phyloP scores from a whole-genome alignment of 2,329 filamentous ascomycete species.

The Pseudogymnoascus sp. region DNA sequence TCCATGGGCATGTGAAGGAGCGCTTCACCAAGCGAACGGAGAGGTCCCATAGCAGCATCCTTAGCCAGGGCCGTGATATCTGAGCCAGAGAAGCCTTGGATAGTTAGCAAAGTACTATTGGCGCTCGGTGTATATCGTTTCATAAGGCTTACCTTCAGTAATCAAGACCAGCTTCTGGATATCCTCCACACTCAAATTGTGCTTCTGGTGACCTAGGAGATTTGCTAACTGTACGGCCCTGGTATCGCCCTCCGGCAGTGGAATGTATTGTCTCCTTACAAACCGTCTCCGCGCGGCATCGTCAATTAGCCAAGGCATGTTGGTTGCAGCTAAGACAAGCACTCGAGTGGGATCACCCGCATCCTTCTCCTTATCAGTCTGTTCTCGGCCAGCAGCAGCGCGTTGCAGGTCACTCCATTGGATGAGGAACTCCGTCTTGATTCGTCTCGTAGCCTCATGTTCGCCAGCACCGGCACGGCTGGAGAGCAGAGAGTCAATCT shows the following conservation, averaged over 20 bases:
- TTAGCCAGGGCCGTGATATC: constrained; percentile 96
- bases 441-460: constrained; percentile 84
- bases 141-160: constrained; percentile 65
- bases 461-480: constrained; percentile 76
- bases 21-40: constrained; percentile 83
- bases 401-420: constrained; percentile 93
- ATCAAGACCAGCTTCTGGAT: constrained; percentile 66
- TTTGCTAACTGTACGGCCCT: constrained; percentile 71
- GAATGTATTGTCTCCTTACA: constrained; percentile 91
- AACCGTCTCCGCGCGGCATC: constrained; percentile 88
- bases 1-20: constrained; percentile 89
- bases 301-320: constrained; percentile 95
- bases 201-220: constrained; percentile 79
- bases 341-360: constrained; percentile 79
- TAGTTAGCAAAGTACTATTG: constrained; percentile 12
- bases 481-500: constrained; percentile 90
- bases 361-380: constrained; percentile 57
- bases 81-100: constrained; percentile 85
- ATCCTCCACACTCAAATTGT: constrained; percentile 64
- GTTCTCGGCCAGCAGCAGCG: constrained; percentile 79
- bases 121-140: neutral
- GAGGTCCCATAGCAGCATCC: constrained; percentile 93
- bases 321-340: constrained; percentile 88
- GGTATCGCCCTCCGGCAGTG: constrained; percentile 78
- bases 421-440: constrained; percentile 96